Evolutionary conservation across 225 moss, liverwort and hornwort genomes (phyloP).

Genomic region (Pseudoscleropodium purum): DNA sequence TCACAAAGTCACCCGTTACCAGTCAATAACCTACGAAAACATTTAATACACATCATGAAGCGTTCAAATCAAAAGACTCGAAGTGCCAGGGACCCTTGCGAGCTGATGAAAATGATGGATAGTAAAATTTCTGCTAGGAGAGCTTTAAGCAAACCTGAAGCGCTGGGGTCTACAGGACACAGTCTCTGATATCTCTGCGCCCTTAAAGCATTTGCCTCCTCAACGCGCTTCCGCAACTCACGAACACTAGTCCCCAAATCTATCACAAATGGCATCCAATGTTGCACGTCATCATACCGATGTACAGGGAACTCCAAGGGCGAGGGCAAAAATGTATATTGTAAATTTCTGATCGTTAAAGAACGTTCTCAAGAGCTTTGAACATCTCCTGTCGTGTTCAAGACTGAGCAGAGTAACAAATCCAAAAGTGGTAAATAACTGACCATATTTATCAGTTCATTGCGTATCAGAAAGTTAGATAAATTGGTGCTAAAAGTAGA

Average conservation of each 20-base stretch:
- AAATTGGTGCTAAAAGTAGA: neutral
- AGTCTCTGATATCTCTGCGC: constrained; percentile 17
- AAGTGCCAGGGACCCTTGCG: neutral
- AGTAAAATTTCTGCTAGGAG: neutral
- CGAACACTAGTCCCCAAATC: constrained; percentile 38
- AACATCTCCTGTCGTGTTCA: neutral
- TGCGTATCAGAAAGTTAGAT: neutral
- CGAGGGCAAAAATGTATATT: neutral
- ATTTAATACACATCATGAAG: neutral
- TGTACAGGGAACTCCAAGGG: neutral
- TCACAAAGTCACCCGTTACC: neutral
- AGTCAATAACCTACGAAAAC: neutral
- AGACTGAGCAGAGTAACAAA: neutral
- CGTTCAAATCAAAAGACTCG: neutral
- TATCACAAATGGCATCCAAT: neutral
- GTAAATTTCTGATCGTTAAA: neutral
- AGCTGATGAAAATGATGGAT: neutral
- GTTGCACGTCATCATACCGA: neutral
- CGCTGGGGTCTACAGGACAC: constrained; percentile 10
- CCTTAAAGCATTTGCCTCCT: constrained; percentile 36
- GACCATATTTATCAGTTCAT: neutral
- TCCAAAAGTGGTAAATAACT: neutral
- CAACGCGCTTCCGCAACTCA: constrained; percentile 26
- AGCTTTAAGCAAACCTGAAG: constrained; percentile 11
- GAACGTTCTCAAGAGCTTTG: neutral